A percentile compares a stretch with the other conserved stretches of the same genome.
These are phyloP conservation scores for Straminergon stramineum DNA, from an alignment of 225 moss, liverwort and hornwort species.

Conservation along the genomic window DNA sequence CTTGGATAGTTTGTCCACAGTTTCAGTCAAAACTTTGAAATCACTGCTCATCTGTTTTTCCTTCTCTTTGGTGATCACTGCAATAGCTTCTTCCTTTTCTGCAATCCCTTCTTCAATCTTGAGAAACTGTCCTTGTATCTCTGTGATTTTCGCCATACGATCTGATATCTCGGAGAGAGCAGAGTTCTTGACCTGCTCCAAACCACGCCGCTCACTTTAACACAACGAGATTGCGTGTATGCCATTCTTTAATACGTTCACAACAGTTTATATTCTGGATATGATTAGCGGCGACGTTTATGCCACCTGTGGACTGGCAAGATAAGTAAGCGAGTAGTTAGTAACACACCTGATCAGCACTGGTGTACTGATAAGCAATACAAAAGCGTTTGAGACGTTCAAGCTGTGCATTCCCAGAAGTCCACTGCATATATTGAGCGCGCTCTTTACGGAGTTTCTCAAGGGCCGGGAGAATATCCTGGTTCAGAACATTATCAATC, in stretches of 20 bases:
- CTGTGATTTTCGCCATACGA: conserved; percentile 31
- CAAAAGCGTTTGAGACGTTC: conserved; percentile 82
- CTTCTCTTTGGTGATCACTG: conserved; percentile 48
- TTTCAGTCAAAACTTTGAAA: conserved; percentile 54
- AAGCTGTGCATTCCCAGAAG: conserved; percentile 70
- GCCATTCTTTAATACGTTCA: neutral
- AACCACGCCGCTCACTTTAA: neutral
- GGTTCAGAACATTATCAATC: conserved; percentile 78
- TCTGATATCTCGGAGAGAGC: conserved; percentile 55
- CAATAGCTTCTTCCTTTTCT: conserved; percentile 46
- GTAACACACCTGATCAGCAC: conserved; percentile 53
- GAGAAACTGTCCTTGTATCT: conserved; percentile 29
- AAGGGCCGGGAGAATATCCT: conserved; percentile 85
- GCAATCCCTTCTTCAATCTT: conserved; percentile 43
- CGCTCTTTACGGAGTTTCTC: conserved; percentile 97
- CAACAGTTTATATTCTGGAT: neutral
- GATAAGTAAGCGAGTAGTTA: neutral
- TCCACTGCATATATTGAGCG: conserved; percentile 90
- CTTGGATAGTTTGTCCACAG: conserved; percentile 71
- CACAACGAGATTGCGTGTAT: neutral
- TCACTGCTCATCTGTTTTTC: conserved; percentile 74
- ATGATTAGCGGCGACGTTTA: neutral
- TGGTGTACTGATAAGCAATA: conserved; percentile 68
- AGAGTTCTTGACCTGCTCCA: conserved; percentile 59
- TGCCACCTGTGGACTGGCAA: neutral